A percentile compares a stretch with the other conserved stretches of the same genome.
phyloP scores from a whole-genome alignment of 345 rosid genomes.

The Sisymbrium altissimum region DNA sequence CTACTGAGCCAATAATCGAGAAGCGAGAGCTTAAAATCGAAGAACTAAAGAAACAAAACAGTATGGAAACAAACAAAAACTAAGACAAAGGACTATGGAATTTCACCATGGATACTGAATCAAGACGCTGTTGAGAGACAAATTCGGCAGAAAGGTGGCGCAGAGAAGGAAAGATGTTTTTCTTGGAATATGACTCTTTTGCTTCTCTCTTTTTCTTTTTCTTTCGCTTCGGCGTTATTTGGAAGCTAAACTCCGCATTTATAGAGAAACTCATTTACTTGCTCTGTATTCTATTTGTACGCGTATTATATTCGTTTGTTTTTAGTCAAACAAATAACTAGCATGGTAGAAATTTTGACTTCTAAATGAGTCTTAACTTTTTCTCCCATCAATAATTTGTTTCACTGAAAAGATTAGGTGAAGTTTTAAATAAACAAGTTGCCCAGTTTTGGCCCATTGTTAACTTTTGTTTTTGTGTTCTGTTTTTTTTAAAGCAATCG shows the following conservation, averaged over 20 bases:
- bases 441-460: too few relatives aligned
- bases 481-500: too few relatives aligned
- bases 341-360: background rate
- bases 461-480: too few relatives aligned
- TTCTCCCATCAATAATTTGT: too few relatives aligned
- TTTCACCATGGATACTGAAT: slow-evolving; percentile 28
- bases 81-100: background rate
- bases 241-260: slow-evolving; percentile 20
- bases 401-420: background rate
- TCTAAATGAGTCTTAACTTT: too few relatives aligned
- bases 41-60: background rate
- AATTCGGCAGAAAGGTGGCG: slow-evolving; percentile 13
- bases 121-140: slow-evolving; percentile 13
- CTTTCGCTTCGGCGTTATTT: slow-evolving; percentile 12
- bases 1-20: slow-evolving; percentile 7
- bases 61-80: background rate
- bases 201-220: background rate
- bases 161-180: slow-evolving; percentile 3
- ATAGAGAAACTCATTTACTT: background rate
- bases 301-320: background rate
- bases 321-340: background rate
- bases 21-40: background rate
- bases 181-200: slow-evolving; percentile 12
- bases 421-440: background rate
- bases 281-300: background rate